Evolutionary conservation across 2,329 filamentous ascomycete species (phyloP), one percentile per base, ranked within the genome.

Genomic region (Biscogniauxia sp.): DNA sequence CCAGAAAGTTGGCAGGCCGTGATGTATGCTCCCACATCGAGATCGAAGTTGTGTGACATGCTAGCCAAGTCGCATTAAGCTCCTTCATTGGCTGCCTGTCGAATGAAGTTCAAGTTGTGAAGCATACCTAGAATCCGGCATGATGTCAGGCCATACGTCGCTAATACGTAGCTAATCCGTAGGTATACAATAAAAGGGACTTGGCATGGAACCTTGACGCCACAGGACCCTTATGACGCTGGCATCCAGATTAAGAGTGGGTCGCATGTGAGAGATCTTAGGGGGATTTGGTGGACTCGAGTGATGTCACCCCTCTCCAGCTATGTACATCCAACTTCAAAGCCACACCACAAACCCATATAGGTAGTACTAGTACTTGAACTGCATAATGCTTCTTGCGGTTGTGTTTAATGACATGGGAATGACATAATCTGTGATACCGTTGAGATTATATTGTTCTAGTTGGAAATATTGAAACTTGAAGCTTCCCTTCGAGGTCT

Each of bases 161-260:
- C n/a, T n/a, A n/a, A 17, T 17, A 11, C 23, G 9, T 37, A 37
- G 8, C 32, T 15, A n/a, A n/a, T n/a, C n/a, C n/a, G n/a, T n/a
- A n/a, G n/a, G 15, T n/a, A 45, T 2, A 45, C 15, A 45, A 45
- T 11, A 45, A 45, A 37, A 19, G 4, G 45, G 13, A 20, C 17
- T 20, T 32, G 25, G 25, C 19, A 26, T 51, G 6, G 19, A 23
- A 17, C 53, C 9, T 20, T 19, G 23, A 55, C 41, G 41, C 49
- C 25, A 41, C 57, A 55, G 57, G 57, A 54, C 57, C 57, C 57
- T 41, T 59, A 55, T 59, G 57, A 59, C 53, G 53, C 55, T 20
- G 11, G 28, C 28, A 52, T 20, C n/a, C n/a, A n/a, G n/a, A 20
- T 3, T 11, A 54, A 54, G 20, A 32, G 52, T 20, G 26, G 52